Conservation (phyloP, 148 eudicot species). For the Rhododendron williamsianum region DNA sequence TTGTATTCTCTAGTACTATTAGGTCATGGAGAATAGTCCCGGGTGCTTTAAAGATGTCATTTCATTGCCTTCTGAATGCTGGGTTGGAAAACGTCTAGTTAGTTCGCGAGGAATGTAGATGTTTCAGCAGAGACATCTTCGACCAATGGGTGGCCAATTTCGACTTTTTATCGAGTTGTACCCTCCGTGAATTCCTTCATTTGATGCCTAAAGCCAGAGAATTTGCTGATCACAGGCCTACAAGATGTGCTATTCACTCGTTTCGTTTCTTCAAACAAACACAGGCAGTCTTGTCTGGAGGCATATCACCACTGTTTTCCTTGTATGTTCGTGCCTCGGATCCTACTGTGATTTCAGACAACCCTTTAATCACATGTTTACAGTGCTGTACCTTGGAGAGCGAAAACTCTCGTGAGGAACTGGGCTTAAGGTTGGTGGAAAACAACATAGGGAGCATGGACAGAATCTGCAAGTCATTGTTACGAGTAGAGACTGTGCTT, state of each 20-base stretch:
- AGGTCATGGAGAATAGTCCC: not conserved
- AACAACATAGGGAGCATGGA: not conserved
- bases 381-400: not conserved
- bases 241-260: not conserved
- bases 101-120: not conserved
- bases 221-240: not conserved
- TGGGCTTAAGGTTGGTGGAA: not conserved
- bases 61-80: not conserved
- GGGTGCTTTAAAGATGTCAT: not conserved
- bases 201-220: not conserved
- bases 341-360: not conserved
- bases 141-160: not conserved
- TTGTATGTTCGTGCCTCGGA: not conserved
- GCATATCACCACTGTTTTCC: not conserved
- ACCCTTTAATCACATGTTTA: not conserved
- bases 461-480: not conserved
- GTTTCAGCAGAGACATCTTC: not conserved
- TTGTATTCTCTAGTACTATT: not conserved
- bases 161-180: not conserved
- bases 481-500: not conserved
- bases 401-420: not conserved
- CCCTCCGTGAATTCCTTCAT: not conserved
- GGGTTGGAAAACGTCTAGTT: not conserved
- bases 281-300: not conserved
- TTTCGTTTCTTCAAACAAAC: not conserved